phyloP scores from a whole-genome alignment of 306 rosid genomes.

The Abrus precatorius region DNA sequence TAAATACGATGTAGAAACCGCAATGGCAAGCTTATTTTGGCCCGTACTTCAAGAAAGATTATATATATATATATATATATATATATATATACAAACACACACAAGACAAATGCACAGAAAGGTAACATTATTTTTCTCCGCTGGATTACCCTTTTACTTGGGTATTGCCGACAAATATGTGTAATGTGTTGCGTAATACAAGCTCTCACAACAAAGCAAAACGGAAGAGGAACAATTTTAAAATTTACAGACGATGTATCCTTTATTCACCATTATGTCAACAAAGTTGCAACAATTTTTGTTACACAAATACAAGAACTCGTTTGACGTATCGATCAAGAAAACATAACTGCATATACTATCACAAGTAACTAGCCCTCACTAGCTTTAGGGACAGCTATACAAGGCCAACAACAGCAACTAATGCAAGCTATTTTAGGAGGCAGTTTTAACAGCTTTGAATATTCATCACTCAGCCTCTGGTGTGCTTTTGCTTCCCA shows the following conservation, averaged over 20 bases:
- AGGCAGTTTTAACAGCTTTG: slow-evolving; percentile 49
- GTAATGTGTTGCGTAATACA: background rate
- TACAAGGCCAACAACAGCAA: slow-evolving; percentile 33
- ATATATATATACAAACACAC: too few species aligned
- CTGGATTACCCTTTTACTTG: slow-evolving; percentile 19
- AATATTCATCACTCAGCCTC: slow-evolving; percentile 47
- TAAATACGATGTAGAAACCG: slow-evolving; percentile 1
- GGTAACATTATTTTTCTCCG: background rate
- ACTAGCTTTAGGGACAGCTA: slow-evolving; percentile 35
- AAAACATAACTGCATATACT: slow-evolving; percentile 41
- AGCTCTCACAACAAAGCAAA: slow-evolving; percentile 39
- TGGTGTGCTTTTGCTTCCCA: slow-evolving; percentile 45
- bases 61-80: background rate
- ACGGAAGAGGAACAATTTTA: slow-evolving; percentile 13
- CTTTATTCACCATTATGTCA: slow-evolving; percentile 35
- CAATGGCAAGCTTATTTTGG: background rate
- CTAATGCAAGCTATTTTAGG: slow-evolving; percentile 30
- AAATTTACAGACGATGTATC: slow-evolving; percentile 35
- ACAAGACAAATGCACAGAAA: background rate
- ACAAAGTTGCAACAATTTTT: slow-evolving; percentile 42
- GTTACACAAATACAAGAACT: slow-evolving; percentile 41
- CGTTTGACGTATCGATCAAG: slow-evolving; percentile 39
- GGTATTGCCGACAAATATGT: slow-evolving; percentile 12
- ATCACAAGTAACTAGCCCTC: slow-evolving; percentile 30
- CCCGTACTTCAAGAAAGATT: background rate